Evolutionary conservation across 495 filamentous ascomycete species (phyloP).

Genomic region (Daldinia concentrica): DNA sequence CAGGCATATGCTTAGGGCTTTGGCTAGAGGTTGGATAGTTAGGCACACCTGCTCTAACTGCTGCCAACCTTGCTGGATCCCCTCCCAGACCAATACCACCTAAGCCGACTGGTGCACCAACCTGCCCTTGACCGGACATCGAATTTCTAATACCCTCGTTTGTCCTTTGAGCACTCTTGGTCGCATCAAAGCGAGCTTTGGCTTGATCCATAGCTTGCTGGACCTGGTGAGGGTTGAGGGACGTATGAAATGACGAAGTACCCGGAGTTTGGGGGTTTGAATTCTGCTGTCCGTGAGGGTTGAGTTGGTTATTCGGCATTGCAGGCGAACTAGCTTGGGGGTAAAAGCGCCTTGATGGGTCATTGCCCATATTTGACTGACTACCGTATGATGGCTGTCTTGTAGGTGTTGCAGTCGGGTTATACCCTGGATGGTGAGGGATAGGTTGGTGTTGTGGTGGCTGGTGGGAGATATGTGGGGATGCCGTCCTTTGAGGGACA

Average conservation of each 20-base stretch:
- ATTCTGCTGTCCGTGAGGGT: slow-evolving; percentile 39
- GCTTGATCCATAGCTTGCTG: slow-evolving; percentile 56
- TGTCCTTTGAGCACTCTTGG: slow-evolving; percentile 46
- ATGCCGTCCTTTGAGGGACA: slow-evolving; percentile 42
- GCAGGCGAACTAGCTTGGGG: slow-evolving; percentile 36
- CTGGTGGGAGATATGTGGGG: slow-evolving; percentile 47
- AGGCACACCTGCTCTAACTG: slow-evolving; percentile 37
- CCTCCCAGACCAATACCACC: slow-evolving; percentile 46
- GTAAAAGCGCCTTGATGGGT: slow-evolving; percentile 40
- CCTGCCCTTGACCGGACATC: slow-evolving; percentile 40
- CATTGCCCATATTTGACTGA: slow-evolving; percentile 42
- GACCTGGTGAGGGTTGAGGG: slow-evolving; percentile 42
- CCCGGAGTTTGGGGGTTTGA: slow-evolving; percentile 43
- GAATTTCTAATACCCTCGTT: slow-evolving; percentile 42
- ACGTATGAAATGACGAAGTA: slow-evolving; percentile 45
- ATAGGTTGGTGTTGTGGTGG: slow-evolving; percentile 41
- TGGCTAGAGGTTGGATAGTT: slow-evolving; percentile 32
- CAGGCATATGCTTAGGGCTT: slow-evolving; percentile 33
- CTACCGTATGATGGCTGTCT: slow-evolving; percentile 49
- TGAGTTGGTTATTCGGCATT: slow-evolving; percentile 34
- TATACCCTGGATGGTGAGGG: slow-evolving; percentile 36
- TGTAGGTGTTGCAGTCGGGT: slow-evolving; percentile 41
- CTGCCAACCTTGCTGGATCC: slow-evolving; percentile 38
- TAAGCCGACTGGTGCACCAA: slow-evolving; percentile 45
- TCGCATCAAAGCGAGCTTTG: slow-evolving; percentile 54